These are phyloP conservation scores for Friedmanniomyces simplex DNA, from an alignment of 495 filamentous ascomycete species.

Conservation along the genomic window DNA sequence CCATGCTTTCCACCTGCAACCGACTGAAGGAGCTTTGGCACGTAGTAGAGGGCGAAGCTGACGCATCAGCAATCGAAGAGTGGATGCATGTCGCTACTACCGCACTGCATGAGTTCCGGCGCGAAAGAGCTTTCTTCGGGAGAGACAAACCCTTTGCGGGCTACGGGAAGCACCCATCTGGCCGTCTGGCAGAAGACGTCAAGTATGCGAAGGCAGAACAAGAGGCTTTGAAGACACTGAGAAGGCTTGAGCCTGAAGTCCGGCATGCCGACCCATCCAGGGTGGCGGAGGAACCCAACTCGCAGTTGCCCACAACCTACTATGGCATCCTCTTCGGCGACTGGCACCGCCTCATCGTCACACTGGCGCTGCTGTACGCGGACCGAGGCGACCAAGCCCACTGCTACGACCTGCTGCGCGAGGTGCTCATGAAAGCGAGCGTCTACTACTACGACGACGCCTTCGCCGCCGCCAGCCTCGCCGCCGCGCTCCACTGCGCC, in stretches of 20 bases:
- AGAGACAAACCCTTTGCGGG: slow-evolving; percentile 49
- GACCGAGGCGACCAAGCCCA: slow-evolving; percentile 47
- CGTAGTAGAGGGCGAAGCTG: not conserved
- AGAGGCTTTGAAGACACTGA: not conserved
- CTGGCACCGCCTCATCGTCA: slow-evolving; percentile 86
- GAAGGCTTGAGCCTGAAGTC: not conserved
- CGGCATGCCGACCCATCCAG: no score
- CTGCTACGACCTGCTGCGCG: slow-evolving; percentile 66
- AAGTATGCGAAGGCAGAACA: slow-evolving; percentile 31
- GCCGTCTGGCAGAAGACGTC: slow-evolving; percentile 44
- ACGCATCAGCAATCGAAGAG: slow-evolving; percentile 39
- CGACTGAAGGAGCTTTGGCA: slow-evolving; percentile 41
- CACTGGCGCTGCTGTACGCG: slow-evolving; percentile 68
- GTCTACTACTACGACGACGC: slow-evolving; percentile 63
- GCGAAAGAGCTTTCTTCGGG: slow-evolving; percentile 23
- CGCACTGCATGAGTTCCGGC: slow-evolving; percentile 67
- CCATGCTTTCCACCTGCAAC: not conserved
- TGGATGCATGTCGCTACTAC: slow-evolving; percentile 69
- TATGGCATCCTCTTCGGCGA: slow-evolving; percentile 65
- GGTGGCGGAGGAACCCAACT: not conserved
- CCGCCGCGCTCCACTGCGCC: slow-evolving; percentile 66
- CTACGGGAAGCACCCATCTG: slow-evolving; percentile 45
- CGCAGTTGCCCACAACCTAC: slow-evolving; percentile 48
- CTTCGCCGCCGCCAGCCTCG: slow-evolving; percentile 50
- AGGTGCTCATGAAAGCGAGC: slow-evolving; percentile 56